Base-by-base conservation (phyloP, 495 filamentous ascomycete genomes). In the Glarea lozoyensis region DNA sequence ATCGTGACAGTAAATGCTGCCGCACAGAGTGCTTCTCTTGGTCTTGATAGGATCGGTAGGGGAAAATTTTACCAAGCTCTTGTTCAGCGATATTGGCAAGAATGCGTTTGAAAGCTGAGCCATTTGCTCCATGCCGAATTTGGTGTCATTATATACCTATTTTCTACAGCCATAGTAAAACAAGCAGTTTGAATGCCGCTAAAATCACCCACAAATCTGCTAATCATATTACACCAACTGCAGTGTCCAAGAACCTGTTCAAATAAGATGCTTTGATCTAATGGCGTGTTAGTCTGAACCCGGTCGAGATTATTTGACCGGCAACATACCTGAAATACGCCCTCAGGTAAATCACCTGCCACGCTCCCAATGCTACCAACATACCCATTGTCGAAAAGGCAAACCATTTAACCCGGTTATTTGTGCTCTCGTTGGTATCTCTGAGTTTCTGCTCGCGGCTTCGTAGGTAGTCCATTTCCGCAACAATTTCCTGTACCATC, bases 361-460 rank as follows among this genome's bases (percentile, higher is more conserved):
- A 98, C 31, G 73, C 88, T 54, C 92, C 94, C 49, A 98, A 69
- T 18, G 76, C 84, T 45, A 96, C 74, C 50, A 98, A 70, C 73
- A 96, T 86, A 31, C 85, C 85, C 72, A 96, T 98, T 17, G 92
- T 96, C 29, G 81, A 79, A 62, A 96, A 84, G 1, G 88, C 89
- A 63, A 98, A 98, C 87, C 87, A 97, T 68, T 97, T 98, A 42
- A 98, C 92, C 43, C 92, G 78, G 64, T 88, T 90, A 68, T 98
- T 98, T 42, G 92, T 98, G 70, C 90, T 96, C 78, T 98, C 92
- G 65, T 98, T 98, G 53, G 92, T 98, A 70, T 98, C 92, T 55
- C 92, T 75, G 42, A 98, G 79, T 65, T 85, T 92, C 76, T 95
- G 89, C 72, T 98, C 92, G 53, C 92, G 75, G 6, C 66, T 59